Evolutionary conservation across 257 asterid species (phyloP).

Genomic region (Forsythia suspensa): DNA sequence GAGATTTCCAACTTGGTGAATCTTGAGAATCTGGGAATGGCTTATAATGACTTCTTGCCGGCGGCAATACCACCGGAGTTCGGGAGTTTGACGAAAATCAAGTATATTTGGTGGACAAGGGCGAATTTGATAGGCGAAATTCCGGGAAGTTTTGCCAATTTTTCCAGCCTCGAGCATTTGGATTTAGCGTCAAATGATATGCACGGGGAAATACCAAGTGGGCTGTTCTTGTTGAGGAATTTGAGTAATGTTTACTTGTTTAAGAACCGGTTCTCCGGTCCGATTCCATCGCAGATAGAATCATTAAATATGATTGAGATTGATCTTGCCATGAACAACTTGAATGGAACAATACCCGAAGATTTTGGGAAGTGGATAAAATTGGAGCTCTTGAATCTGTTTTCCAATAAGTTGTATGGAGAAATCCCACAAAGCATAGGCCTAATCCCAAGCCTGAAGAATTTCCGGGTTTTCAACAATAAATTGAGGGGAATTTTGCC

Average conservation of each 20-base stretch:
- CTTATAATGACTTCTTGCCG: conserved; percentile 57
- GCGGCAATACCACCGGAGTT: conserved; percentile 56
- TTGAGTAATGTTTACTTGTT: conserved; percentile 43
- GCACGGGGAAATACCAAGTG: conserved; percentile 37
- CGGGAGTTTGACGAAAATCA: conserved; percentile 48
- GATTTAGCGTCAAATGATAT: conserved; percentile 38
- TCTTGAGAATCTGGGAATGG: conserved; percentile 53
- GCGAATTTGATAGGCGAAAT: conserved; percentile 51
- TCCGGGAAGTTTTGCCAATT: conserved; percentile 34
- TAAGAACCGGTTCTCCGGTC: conserved; percentile 59
- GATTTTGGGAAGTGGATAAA: conserved; percentile 63
- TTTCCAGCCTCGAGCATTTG: conserved; percentile 35
- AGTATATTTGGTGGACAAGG: conserved; percentile 45
- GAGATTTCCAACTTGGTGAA: conserved; percentile 66
- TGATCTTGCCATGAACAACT: conserved; percentile 57
- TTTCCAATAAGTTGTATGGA: conserved; percentile 48
- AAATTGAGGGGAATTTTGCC: conserved; percentile 66
- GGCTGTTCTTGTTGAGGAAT: conserved; percentile 60
- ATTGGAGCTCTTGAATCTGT: conserved; percentile 47
- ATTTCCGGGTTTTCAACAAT: conserved; percentile 51
- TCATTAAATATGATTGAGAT: conserved; percentile 45
- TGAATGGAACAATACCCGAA: conserved; percentile 68
- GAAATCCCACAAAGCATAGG: conserved; percentile 65
- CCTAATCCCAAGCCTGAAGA: conserved; percentile 41
- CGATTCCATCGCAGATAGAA: conserved; percentile 50